Evolutionary conservation across 352 stramenopile genomes (phyloP).

Genomic region (Phytophthora niederhauseri): DNA sequence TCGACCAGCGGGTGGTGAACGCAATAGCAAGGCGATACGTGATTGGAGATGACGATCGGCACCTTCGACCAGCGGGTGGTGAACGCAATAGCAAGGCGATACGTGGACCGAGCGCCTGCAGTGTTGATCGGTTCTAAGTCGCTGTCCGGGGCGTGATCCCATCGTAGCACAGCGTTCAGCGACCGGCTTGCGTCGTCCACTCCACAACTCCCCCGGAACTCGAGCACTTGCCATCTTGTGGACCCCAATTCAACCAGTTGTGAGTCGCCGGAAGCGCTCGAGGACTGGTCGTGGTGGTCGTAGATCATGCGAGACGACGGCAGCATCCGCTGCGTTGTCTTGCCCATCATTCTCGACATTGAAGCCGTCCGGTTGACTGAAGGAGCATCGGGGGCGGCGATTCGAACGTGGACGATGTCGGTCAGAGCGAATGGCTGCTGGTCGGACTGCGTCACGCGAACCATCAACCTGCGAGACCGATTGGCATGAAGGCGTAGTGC

Average conservation of each 20-base stretch:
- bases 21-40: slow-evolving; percentile 70
- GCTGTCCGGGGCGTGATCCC: slow-evolving; percentile 45
- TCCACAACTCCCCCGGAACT: slow-evolving; percentile 36
- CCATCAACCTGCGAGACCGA: slow-evolving; percentile 54
- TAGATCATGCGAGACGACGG: slow-evolving; percentile 38
- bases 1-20: slow-evolving; percentile 53
- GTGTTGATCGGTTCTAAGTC: slow-evolving; percentile 42
- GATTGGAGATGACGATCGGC: too few relatives aligned
- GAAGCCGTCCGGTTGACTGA: slow-evolving; percentile 37
- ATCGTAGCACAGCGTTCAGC: slow-evolving; percentile 55
- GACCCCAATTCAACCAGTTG: slow-evolving; percentile 18
- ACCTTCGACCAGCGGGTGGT: slow-evolving; percentile 51
- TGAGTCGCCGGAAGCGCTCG: slow-evolving; percentile 8
- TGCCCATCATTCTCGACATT: slow-evolving; percentile 41
- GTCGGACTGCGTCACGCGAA: slow-evolving; percentile 77
- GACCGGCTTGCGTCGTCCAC: slow-evolving; percentile 57
- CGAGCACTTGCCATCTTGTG: slow-evolving; percentile 43
- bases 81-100: slow-evolving; percentile 64
- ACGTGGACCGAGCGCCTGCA: slow-evolving; percentile 58
- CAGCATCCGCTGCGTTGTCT: slow-evolving; percentile 49
- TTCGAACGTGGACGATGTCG: slow-evolving; percentile 47
- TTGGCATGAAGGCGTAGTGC: slow-evolving; percentile 66
- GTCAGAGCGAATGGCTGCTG: slow-evolving; percentile 55
- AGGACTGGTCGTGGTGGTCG: slow-evolving; percentile 22
- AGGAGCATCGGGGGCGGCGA: slow-evolving; percentile 41